A percentile compares a stretch with the other conserved stretches of the same genome.
Conservation (phyloP, 768 basidiomycete species). For the Termitomyces sp. region DNA sequence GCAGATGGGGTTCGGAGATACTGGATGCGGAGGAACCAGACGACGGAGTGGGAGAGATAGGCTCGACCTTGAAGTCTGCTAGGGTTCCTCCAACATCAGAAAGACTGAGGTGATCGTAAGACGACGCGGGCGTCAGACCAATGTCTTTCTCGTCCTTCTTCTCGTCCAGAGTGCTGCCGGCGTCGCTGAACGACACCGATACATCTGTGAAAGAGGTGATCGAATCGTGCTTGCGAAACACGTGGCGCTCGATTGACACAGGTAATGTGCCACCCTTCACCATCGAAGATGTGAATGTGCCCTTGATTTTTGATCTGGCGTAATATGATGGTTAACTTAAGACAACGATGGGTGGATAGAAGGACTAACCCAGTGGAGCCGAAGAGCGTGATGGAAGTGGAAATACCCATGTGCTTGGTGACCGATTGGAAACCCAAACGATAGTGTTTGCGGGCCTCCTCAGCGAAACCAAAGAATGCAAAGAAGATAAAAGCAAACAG, state of each 20-base stretch:
- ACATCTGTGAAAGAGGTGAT: constrained; percentile 41
- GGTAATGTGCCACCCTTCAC: constrained; percentile 29
- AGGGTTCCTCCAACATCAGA: constrained; percentile 33
- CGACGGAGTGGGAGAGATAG: constrained; percentile 26
- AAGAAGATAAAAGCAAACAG: constrained; percentile 44
- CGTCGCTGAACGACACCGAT: constrained; percentile 33
- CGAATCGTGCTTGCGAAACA: constrained; percentile 42
- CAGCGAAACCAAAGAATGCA: constrained; percentile 47
- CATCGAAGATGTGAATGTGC: constrained; percentile 9
- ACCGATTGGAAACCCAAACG: constrained; percentile 23
- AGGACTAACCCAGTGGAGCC: constrained; percentile 20
- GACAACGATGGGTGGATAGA: neutral
- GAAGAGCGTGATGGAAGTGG: constrained; percentile 16
- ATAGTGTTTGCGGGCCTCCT: constrained; percentile 45
- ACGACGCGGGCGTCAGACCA: constrained; percentile 23
- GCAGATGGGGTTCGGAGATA: constrained; percentile 6
- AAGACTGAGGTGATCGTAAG: constrained; percentile 30
- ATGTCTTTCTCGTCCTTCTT: constrained; percentile 25
- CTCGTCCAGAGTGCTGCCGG: constrained; percentile 25
- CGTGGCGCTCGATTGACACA: constrained; percentile 39
- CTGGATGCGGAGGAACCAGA: constrained; percentile 33
- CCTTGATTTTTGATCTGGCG: constrained; percentile 20
- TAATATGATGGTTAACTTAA: neutral
- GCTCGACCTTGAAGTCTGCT: constrained; percentile 26
- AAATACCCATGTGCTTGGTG: constrained; percentile 22